Conservation (phyloP, 2,329 filamentous ascomycete genomes). For the Chrysosporium keratinophilum region DNA sequence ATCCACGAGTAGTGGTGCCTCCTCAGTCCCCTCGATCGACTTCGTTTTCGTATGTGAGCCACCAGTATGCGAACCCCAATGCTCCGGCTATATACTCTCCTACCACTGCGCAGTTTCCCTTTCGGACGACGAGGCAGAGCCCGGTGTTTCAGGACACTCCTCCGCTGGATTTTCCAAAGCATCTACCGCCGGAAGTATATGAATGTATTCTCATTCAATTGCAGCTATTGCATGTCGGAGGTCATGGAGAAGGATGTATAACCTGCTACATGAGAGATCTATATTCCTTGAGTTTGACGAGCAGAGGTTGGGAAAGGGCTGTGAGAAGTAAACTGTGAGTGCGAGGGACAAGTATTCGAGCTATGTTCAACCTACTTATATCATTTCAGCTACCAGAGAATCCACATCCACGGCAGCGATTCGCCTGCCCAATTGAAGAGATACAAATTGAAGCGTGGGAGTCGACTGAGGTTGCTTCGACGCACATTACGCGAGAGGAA, state of each 20-base stretch:
- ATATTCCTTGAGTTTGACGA: constrained; percentile 44
- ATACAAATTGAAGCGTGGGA: constrained; percentile 40
- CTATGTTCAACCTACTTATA: neutral
- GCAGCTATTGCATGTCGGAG: constrained; percentile 35
- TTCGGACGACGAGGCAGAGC: constrained; percentile 30
- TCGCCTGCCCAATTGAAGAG: constrained; percentile 38
- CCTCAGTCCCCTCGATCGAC: constrained; percentile 22
- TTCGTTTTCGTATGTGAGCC: constrained; percentile 21
- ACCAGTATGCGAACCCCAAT: constrained; percentile 24
- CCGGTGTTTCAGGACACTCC: constrained; percentile 5
- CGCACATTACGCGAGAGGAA: constrained; percentile 45
- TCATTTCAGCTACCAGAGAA: constrained; percentile 38
- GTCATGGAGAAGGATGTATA: constrained; percentile 34
- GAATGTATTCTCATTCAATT: constrained; percentile 46
- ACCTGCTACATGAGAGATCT: constrained; percentile 48
- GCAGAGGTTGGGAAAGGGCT: constrained; percentile 46
- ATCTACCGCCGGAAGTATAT: constrained; percentile 45
- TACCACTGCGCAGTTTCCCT: constrained; percentile 27
- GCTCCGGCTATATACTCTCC: constrained; percentile 32
- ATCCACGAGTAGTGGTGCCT: constrained; percentile 19
- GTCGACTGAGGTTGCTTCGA: constrained; percentile 45
- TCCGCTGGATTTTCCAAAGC: constrained; percentile 32
- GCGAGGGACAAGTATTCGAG: neutral
- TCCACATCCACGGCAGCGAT: constrained; percentile 41
- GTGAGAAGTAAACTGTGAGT: constrained; percentile 43